Evolutionary conservation across 345 rosid species (phyloP).

Genomic region (Populus davidiana): DNA sequence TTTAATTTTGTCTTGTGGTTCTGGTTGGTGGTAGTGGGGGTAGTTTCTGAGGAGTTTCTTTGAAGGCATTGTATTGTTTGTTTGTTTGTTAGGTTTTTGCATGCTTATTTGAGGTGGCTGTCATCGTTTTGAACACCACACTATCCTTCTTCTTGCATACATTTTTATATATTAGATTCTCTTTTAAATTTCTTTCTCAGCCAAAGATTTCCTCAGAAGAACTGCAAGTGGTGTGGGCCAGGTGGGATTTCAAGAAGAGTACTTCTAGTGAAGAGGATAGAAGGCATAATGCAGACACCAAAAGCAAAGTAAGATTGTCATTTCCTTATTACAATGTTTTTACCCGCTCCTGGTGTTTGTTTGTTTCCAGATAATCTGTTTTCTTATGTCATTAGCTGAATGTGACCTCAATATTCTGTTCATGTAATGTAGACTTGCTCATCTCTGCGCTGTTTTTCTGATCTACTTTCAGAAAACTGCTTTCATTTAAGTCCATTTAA

Average conservation of each 20-base stretch:
- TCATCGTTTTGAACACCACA: constrained; percentile 13
- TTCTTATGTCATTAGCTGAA: too few species aligned
- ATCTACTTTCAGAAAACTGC: too few species aligned
- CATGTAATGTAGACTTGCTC: too few species aligned
- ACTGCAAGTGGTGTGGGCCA: constrained; percentile 53
- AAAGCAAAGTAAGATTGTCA: constrained; percentile 58
- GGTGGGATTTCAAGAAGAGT: constrained; percentile 39
- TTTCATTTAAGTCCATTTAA: too few species aligned
- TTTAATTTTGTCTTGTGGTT: constrained; percentile 22
- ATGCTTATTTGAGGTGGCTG: constrained; percentile 31
- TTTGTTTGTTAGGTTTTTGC: constrained; percentile 41
- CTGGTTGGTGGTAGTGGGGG: constrained; percentile 90
- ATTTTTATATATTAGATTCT: constrained; percentile 27
- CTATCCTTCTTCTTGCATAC: constrained; percentile 16
- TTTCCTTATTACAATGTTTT: background rate
- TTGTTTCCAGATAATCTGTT: background rate
- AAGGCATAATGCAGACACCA: constrained; percentile 74
- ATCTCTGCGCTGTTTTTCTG: too few species aligned
- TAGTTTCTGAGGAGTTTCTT: constrained; percentile 83
- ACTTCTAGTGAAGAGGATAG: constrained; percentile 21
- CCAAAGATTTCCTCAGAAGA: constrained; percentile 30
- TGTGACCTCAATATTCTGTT: too few species aligned
- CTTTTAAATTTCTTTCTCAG: constrained; percentile 36
- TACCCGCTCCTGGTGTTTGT: background rate
- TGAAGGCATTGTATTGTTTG: constrained; percentile 60